Conservation (phyloP, 1,284 basidiomycete species). For the Fomitopsis schrenkii region DNA sequence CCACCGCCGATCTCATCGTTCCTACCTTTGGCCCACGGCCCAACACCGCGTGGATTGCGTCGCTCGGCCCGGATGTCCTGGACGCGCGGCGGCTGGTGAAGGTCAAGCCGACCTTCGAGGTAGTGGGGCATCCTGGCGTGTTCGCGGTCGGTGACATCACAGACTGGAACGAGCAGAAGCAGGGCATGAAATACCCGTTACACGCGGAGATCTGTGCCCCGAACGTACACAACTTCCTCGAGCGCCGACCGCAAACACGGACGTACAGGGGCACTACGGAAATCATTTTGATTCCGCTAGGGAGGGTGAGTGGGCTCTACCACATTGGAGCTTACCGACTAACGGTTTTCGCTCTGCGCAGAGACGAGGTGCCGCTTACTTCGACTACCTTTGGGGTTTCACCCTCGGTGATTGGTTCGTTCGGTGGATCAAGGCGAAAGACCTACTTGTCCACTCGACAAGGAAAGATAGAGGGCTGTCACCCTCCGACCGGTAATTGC, state of each 20-base stretch:
- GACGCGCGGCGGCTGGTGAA: constrained; percentile 40
- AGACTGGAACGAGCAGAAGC: constrained; percentile 58
- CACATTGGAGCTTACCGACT: not conserved
- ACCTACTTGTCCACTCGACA: constrained; percentile 18
- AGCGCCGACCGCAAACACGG: constrained; percentile 30
- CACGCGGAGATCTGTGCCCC: constrained; percentile 42
- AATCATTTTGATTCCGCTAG: constrained; percentile 52
- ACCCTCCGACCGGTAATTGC: not conserved
- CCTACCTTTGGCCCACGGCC: constrained; percentile 45
- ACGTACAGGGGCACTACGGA: constrained; percentile 50
- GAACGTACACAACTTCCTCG: constrained; percentile 43
- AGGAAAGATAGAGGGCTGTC: constrained; percentile 10
- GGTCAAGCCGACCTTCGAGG: constrained; percentile 49
- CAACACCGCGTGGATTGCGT: constrained; percentile 45
- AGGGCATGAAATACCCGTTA: constrained; percentile 41
- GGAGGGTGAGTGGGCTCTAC: constrained; percentile 40
- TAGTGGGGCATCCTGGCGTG: constrained; percentile 41
- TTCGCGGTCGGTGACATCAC: constrained; percentile 60
- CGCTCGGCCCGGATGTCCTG: constrained; percentile 41
- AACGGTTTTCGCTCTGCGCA: constrained; percentile 18
- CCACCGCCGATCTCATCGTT: constrained; percentile 56
- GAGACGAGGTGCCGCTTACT: constrained; percentile 43
- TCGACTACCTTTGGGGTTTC: constrained; percentile 45
- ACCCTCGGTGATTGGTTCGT: constrained; percentile 25
- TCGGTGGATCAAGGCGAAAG: constrained; percentile 22